Conservation (phyloP, 2,329 filamentous ascomycete genomes). For the Ophiostoma novo-ulmi region DNA sequence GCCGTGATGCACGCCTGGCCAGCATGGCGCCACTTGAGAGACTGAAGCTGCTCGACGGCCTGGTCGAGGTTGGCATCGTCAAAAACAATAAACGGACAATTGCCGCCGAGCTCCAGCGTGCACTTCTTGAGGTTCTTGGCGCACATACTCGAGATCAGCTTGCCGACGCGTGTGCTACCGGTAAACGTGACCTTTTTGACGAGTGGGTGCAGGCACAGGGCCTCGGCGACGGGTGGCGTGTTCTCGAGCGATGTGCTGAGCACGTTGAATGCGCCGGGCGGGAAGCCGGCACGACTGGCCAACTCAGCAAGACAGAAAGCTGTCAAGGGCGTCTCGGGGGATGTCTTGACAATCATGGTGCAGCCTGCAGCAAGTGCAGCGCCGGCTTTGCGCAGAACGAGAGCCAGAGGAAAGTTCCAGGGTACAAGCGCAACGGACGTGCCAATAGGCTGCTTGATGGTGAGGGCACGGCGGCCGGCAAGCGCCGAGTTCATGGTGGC, state of each 20-base stretch:
- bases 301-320: conserved; percentile 64
- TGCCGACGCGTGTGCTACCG: conserved; percentile 64
- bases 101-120: conserved; percentile 67
- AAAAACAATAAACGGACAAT: conserved; percentile 62
- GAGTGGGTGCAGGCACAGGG: conserved; percentile 42
- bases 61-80: conserved; percentile 62
- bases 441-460: conserved; percentile 69
- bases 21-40: conserved; percentile 46
- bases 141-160: conserved; percentile 58
- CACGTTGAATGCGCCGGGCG: conserved; percentile 61
- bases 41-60: conserved; percentile 45
- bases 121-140: conserved; percentile 64
- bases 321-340: conserved; percentile 69
- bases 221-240: conserved; percentile 43
- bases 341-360: conserved; percentile 69
- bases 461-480: conserved; percentile 61
- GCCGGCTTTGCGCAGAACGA: conserved; percentile 63
- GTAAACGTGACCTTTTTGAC: conserved; percentile 70
- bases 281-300: conserved; percentile 66
- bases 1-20: conserved; percentile 62
- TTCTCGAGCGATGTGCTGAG: conserved; percentile 43
- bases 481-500: conserved; percentile 54
- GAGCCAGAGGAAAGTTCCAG: conserved; percentile 65
- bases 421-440: conserved; percentile 64
- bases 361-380: conserved; percentile 67